Evolutionary conservation across 805 yeast species (phyloP).

Genomic region (Candida chilensis): DNA sequence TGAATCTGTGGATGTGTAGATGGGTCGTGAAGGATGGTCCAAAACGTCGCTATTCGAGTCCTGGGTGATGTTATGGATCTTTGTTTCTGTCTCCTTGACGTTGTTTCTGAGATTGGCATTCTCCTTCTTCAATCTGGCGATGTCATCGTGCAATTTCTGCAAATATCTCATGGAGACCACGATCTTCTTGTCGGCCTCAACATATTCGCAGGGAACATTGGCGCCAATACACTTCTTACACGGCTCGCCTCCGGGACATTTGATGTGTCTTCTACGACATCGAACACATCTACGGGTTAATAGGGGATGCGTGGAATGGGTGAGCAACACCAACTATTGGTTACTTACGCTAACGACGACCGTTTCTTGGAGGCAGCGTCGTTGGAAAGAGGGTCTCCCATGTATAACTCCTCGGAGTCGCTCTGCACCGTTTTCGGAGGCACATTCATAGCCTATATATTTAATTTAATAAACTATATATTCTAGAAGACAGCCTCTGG

Average conservation of each 20-base stretch:
- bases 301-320: not conserved
- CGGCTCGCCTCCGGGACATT: slow-evolving; percentile 74
- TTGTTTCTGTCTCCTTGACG: no score
- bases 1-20: no score
- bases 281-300: slow-evolving; percentile 37
- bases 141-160: slow-evolving; percentile 57
- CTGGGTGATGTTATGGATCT: no score
- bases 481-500: no score
- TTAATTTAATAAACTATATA: no score
- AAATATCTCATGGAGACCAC: slow-evolving; percentile 67
- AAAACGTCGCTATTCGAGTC: no score
- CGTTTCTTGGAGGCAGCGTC: slow-evolving; percentile 2
- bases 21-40: no score
- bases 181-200: slow-evolving; percentile 63
- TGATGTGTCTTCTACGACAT: slow-evolving; percentile 64
- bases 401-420: no score
- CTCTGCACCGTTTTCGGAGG: no score
- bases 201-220: slow-evolving; percentile 55
- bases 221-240: slow-evolving; percentile 54
- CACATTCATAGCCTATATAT: no score
- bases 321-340: not conserved
- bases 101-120: slow-evolving; percentile 46
- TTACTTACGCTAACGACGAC: slow-evolving; percentile 1
- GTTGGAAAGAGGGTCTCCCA: no score
- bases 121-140: slow-evolving; percentile 55